Base-by-base conservation (phyloP, 768 basidiomycete genomes). In the Mycena sanguinolenta region DNA sequence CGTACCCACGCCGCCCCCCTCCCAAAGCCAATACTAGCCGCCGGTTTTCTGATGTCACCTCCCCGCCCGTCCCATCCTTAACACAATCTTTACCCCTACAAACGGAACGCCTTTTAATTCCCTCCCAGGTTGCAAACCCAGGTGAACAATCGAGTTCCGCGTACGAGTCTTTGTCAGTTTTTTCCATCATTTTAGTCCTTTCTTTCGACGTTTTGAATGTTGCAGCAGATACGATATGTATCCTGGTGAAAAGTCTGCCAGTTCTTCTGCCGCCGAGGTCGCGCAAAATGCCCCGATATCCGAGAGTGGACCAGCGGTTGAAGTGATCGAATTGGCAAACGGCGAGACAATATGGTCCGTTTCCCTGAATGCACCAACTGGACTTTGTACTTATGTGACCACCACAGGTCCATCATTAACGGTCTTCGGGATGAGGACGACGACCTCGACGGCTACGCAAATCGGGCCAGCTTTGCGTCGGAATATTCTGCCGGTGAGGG, bases 311-410 rank as follows among this genome's bases (percentile, higher is more conserved):
- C 88, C 91, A 57, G 94, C 91, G 5, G 82, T 95, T 34, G 93
- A 96, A 80, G 86, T 95, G 52, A 85, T 95, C 63, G 92, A 95
- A 76, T 82, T 95, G 75, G 92, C 93, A n/a, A 95, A 95, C 76
- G 95, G 95, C 27, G 91, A 95, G 77, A 94, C 92, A 10, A 90
- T 96, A 69, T 96, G 95, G 95, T 93, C 63, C 67, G 90, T 84
- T 28, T 54, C 53, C 70, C 39, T 58, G 42, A 44, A 25, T 65
- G 38, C 54, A 67, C 39, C 39, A 55, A 68, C 7, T 8, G 9
- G 19, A 10, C 19, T n/a, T 21, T 16, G 28, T 21, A 4, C 16
- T 52, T 19, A 21, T 16, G 61, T 23, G 55, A 30, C 36, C 25
- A 21, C 34, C 54, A 58, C 75, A 92, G 93, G 93, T 90, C 90